These are phyloP conservation scores for Penicillium turbatum DNA, from an alignment of 495 filamentous ascomycete genomes.

Conservation along the genomic window DNA sequence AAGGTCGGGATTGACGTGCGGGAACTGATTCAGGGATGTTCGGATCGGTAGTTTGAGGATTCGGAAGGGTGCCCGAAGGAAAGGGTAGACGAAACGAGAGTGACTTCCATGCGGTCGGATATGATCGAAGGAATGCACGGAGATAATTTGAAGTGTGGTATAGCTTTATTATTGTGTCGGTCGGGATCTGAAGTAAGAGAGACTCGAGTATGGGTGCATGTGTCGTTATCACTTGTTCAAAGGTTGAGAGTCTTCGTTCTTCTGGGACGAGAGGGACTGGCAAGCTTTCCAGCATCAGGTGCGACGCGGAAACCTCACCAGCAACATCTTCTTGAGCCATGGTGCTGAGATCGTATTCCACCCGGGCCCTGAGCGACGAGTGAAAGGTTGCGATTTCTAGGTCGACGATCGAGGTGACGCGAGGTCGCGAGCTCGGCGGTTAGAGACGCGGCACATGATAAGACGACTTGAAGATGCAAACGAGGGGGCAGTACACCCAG, in stretches of 20 bases:
- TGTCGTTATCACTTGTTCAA: conserved; percentile 51
- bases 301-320: conserved; percentile 11
- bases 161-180: conserved; percentile 51
- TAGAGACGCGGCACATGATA: conserved; percentile 38
- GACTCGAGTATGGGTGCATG: conserved; percentile 56
- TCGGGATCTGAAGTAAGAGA: conserved; percentile 54
- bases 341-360: conserved; percentile 11
- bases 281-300: conserved; percentile 28
- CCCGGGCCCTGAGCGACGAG: conserved; percentile 14
- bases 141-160: conserved; percentile 55
- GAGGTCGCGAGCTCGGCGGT: conserved; percentile 33
- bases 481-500: conserved; percentile 27
- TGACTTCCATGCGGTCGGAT: conserved; percentile 58
- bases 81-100: conserved; percentile 55
- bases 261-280: conserved; percentile 23
- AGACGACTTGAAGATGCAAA: conserved; percentile 22
- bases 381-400: conserved; percentile 5
- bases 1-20: conserved; percentile 50
- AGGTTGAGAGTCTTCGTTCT: conserved; percentile 40
- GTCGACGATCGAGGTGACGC: conserved; percentile 24
- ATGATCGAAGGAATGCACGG: conserved; percentile 50
- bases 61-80: conserved; percentile 38
- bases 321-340: conserved; percentile 14
- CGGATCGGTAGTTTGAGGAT: conserved; percentile 32
- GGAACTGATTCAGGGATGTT: conserved; percentile 33